Percentiles rank a stretch among this genome's conserved stretches.
These are phyloP conservation scores for Endoconidiophora laricicola DNA, from an alignment of 2,329 filamentous ascomycete genomes.

Conservation along the genomic window DNA sequence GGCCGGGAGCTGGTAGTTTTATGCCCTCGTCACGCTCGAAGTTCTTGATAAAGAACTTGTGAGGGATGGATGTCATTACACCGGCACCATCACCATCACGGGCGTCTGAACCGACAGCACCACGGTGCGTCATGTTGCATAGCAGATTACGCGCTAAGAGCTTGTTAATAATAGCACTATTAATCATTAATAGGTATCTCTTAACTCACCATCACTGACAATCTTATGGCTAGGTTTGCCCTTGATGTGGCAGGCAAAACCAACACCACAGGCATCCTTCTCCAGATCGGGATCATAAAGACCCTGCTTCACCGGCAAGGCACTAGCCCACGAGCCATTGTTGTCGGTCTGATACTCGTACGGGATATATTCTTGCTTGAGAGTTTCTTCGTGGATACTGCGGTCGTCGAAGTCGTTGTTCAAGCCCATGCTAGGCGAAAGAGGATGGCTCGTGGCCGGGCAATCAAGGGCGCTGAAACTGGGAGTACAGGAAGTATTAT, in stretches of 20 bases:
- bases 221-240: conserved; percentile 96
- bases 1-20: conserved; percentile 70
- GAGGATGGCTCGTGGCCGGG: not conserved
- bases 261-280: conserved; percentile 99
- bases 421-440: conserved; percentile 52
- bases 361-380: conserved; percentile 42
- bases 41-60: conserved; percentile 97
- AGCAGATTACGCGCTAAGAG: conserved; percentile 70
- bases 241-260: conserved; percentile 98
- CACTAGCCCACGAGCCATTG: conserved; percentile 78
- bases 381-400: conserved; percentile 38
- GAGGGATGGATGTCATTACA: conserved; percentile 98
- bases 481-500: not conserved
- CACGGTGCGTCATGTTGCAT: conserved; percentile 99
- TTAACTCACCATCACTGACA: conserved; percentile 75
- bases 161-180: conserved; percentile 14
- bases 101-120: conserved; percentile 92
- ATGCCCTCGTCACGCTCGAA: conserved; percentile 83
- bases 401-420: conserved; percentile 51
- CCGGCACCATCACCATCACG: conserved; percentile 96
- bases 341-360: conserved; percentile 84
- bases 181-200: not conserved
- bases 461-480: conserved; percentile 1
- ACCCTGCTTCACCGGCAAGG: conserved; percentile 92
- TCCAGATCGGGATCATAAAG: conserved; percentile 91